A percentile compares a stretch with the other conserved stretches of the same genome.
These are phyloP conservation scores for Neurospora sp. DNA, from an alignment of 495 filamentous ascomycete species.

Conservation along the genomic window DNA sequence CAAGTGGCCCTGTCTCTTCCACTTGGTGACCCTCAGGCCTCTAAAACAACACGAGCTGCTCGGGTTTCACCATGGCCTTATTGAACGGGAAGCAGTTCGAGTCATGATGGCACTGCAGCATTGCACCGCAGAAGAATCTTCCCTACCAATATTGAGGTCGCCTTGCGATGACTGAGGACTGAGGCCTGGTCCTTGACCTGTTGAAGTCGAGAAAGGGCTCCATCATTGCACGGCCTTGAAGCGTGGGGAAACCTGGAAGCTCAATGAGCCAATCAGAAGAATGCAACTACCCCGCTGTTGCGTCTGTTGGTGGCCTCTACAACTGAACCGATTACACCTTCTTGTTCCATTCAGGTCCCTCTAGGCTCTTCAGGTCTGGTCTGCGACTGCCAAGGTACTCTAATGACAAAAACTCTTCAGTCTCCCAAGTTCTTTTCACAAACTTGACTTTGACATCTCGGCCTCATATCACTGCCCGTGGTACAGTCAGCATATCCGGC, in stretches of 20 bases:
- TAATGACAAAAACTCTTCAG: not conserved
- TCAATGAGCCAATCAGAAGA: conserved; percentile 17
- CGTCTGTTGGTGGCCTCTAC: conserved; percentile 22
- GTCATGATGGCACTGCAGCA: not conserved
- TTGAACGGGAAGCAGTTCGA: not conserved
- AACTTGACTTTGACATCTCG: not conserved
- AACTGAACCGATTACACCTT: not conserved
- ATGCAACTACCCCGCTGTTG: not conserved
- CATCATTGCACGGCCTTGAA: conserved; percentile 16
- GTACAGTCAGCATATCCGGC: not conserved
- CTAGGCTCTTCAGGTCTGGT: not conserved
- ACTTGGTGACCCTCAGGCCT: not conserved
- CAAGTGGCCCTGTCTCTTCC: not conserved
- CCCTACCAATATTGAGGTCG: conserved; percentile 4
- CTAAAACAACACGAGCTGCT: not conserved
- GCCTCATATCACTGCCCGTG: not conserved
- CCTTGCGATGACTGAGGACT: not conserved
- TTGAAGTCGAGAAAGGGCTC: not conserved
- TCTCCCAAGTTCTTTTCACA: not conserved
- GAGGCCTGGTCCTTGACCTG: not conserved
- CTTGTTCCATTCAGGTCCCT: not conserved
- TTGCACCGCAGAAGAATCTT: not conserved
- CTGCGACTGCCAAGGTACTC: not conserved
- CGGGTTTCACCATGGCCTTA: not conserved
- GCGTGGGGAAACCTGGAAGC: conserved; percentile 26